Evolutionary conservation across 2,329 filamentous ascomycete genomes (phyloP).

Genomic region (Ceratocystis eucalypticola): DNA sequence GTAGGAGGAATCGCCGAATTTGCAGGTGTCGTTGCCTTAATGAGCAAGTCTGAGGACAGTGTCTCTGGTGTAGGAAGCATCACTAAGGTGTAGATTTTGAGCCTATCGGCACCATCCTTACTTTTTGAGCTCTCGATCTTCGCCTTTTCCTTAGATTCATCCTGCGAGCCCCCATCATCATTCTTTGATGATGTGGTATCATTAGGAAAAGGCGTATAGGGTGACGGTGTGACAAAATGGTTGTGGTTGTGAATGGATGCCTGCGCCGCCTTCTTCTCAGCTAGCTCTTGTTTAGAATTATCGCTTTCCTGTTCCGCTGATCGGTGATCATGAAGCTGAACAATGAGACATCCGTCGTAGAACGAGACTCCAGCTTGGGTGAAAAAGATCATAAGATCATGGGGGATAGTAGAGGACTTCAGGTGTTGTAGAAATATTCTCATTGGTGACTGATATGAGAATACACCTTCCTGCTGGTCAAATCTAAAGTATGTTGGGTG

Average conservation of each 20-base stretch:
- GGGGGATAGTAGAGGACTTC: constrained; percentile 62
- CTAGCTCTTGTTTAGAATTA: constrained; percentile 35
- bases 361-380: constrained; percentile 59
- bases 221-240: constrained; percentile 76
- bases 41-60: constrained; percentile 58
- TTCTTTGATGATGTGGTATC: constrained; percentile 26
- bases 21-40: constrained; percentile 59
- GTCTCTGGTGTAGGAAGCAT: constrained; percentile 72
- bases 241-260: constrained; percentile 92
- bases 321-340: constrained; percentile 83
- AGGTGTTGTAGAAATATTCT: constrained; percentile 65
- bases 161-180: constrained; percentile 21
- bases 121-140: constrained; percentile 40
- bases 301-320: constrained; percentile 49
- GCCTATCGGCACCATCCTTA: constrained; percentile 39
- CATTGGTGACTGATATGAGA: constrained; percentile 88
- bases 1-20: constrained; percentile 12
- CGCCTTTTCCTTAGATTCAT: constrained; percentile 27
- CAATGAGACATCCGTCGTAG: constrained; percentile 90
- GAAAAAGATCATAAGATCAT: constrained; percentile 75
- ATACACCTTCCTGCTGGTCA: constrained; percentile 86
- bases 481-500: constrained; percentile 80
- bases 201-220: constrained; percentile 60
- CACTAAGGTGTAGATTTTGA: constrained; percentile 62
- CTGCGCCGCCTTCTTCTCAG: constrained; percentile 48